Evolutionary conservation across 2,329 filamentous ascomycete species (phyloP), one percentile per base, ranked within the genome.

Genomic region (Exophiala alcalophila): DNA sequence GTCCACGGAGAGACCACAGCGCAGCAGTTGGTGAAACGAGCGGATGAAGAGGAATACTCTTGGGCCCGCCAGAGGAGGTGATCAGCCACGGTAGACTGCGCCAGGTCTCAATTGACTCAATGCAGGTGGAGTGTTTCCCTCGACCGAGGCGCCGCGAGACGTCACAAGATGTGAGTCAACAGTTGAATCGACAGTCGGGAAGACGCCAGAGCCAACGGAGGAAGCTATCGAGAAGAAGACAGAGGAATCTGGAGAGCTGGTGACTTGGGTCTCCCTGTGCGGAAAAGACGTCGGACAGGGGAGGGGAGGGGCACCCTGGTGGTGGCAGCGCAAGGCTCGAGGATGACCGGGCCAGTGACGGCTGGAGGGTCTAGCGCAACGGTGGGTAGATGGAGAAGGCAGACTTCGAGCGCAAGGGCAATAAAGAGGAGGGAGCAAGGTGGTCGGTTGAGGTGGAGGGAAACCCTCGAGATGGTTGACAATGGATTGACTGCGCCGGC

Each of bases 371-470:
- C 27, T 39, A 40, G 33, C 29, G 42, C 39, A 27, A 24, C 14
- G n/a, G 28, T 14, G 14, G 33, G 47, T 31, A 37, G 47, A 46
- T 40, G 32, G 39, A 27, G 23, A 37, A n/a, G 43, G 43, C 47
- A 34, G 47, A 50, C 20, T 44, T 28, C 15, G 16, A 25, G n/a
- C n/a, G n/a, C 29, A 11, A 28, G 18, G 12, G n/a, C 16, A 15
- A 24, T 20, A 27, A 23, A 31, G 15, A 43, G 31, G 24, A 31
- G 5, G 28, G 4, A 18, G 8, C 8, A 11, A 9, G 9, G 9
- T 31, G 28, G 28, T 4, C 7, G 23, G 15, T 36, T 23, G 24
- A 14, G 27, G 33, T 32, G 7, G 26, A 20, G 40, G 21, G 12
- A n/a, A n/a, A n/a, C n/a, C n/a, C n/a, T n/a, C n/a, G n/a, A n/a